These are phyloP conservation scores for Cardiospermum halicacabum DNA, from an alignment of 345 rosid genomes.

Conservation along the genomic window DNA sequence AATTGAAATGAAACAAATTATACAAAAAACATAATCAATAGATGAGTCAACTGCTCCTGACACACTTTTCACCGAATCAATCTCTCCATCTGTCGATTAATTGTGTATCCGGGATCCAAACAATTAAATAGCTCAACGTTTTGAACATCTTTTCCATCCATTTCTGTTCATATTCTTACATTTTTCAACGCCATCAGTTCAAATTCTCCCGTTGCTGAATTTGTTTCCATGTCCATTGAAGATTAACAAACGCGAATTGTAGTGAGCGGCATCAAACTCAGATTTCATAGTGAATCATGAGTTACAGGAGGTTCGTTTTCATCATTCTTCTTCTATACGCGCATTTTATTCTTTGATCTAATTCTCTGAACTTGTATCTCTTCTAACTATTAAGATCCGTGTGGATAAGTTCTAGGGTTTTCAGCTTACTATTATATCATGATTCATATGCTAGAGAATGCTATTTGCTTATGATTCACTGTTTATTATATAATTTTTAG, in stretches of 20 bases:
- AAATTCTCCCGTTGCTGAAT: not conserved
- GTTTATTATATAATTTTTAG: no score
- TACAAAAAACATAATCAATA: no score
- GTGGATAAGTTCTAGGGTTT: conserved; percentile 8
- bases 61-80: no score
- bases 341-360: not conserved
- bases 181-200: not conserved
- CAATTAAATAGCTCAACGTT: not conserved
- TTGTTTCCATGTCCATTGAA: not conserved
- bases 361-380: not conserved
- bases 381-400: not conserved
- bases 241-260: not conserved
- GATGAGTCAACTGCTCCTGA: no score
- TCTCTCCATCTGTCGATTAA: no score
- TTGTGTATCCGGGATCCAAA: not conserved
- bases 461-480: no score
- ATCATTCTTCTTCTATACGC: not conserved
- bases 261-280: not conserved
- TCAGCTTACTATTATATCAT: not conserved
- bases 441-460: not conserved
- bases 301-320: conserved; percentile 11
- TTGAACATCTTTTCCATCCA: not conserved
- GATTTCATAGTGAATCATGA: conserved; percentile 6
- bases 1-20: no score
- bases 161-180: not conserved